Conservation (phyloP, 2,329 filamentous ascomycete genomes). For the Diaporthe capsici region DNA sequence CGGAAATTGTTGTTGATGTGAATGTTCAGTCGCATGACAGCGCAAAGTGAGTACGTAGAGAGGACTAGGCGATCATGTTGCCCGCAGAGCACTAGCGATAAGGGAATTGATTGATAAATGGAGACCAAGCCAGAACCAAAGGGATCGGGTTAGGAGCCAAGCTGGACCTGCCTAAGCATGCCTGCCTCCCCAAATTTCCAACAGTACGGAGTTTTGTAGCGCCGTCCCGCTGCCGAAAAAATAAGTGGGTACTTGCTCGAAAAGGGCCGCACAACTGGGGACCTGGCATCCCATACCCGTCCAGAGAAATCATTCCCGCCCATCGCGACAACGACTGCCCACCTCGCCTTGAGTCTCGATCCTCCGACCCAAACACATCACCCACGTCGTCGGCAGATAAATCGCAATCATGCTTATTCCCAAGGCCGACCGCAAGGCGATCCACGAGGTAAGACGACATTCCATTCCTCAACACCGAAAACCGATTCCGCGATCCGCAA, state of each 20-base stretch:
- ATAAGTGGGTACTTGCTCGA: slow-evolving; percentile 19
- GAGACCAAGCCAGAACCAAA: neutral
- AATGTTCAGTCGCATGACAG: neutral
- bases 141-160: slow-evolving; percentile 4
- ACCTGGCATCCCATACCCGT: slow-evolving; percentile 27
- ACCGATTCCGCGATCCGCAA: slow-evolving; percentile 36
- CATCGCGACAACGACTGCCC: slow-evolving; percentile 40
- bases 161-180: neutral
- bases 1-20: neutral
- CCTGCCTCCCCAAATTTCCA: neutral
- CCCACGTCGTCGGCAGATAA: slow-evolving; percentile 67
- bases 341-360: slow-evolving; percentile 41
- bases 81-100: neutral
- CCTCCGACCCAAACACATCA: slow-evolving; percentile 56
- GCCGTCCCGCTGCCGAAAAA: slow-evolving; percentile 11
- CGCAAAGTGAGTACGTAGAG: neutral
- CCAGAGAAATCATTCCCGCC: slow-evolving; percentile 38
- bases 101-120: neutral
- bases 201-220: slow-evolving; percentile 34
- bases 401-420: slow-evolving; percentile 90
- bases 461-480: slow-evolving; percentile 13
- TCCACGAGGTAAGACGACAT: slow-evolving; percentile 80
- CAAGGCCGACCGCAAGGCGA: slow-evolving; percentile 99
- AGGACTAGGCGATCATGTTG: neutral
- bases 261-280: slow-evolving; percentile 42